Evolutionary conservation across 257 asterid genomes (phyloP).

Genomic region (Nicotiana otophora): DNA sequence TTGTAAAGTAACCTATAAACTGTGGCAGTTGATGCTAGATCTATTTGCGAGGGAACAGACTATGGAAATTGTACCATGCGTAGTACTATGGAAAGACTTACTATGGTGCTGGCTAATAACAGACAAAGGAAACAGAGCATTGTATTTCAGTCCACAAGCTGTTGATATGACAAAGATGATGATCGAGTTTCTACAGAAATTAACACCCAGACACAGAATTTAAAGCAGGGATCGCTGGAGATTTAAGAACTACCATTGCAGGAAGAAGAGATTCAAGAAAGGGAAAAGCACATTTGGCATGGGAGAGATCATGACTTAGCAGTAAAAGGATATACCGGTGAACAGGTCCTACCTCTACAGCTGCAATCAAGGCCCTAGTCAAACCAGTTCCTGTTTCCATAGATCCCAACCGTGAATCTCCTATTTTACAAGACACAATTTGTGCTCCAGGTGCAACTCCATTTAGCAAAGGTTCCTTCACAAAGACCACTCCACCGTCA

Average conservation of each 20-base stretch:
- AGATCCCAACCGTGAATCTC: slow-evolving; percentile 93
- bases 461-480: slow-evolving; percentile 87
- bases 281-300: not conserved
- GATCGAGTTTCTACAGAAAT: not conserved
- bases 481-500: slow-evolving; percentile 13
- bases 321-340: not conserved
- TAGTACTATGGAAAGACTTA: not conserved
- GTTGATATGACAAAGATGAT: not conserved
- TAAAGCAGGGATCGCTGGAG: not conserved
- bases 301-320: not conserved
- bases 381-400: slow-evolving; percentile 99
- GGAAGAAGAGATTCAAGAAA: not conserved
- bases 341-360: slow-evolving; percentile 64
- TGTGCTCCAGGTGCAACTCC: slow-evolving; percentile 99
- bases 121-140: not conserved
- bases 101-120: not conserved
- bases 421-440: slow-evolving; percentile 90
- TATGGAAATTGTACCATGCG: not conserved
- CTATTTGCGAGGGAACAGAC: not conserved
- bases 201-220: not conserved
- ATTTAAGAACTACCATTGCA: not conserved
- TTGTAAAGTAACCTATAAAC: not conserved
- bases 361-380: slow-evolving; percentile 90
- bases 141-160: not conserved
- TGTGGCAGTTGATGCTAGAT: not conserved